Percentiles rank a stretch among this genome's conserved stretches.
phyloP scores from a whole-genome alignment of 2,329 filamentous ascomycete genomes.

The Neospermospora avenae region DNA sequence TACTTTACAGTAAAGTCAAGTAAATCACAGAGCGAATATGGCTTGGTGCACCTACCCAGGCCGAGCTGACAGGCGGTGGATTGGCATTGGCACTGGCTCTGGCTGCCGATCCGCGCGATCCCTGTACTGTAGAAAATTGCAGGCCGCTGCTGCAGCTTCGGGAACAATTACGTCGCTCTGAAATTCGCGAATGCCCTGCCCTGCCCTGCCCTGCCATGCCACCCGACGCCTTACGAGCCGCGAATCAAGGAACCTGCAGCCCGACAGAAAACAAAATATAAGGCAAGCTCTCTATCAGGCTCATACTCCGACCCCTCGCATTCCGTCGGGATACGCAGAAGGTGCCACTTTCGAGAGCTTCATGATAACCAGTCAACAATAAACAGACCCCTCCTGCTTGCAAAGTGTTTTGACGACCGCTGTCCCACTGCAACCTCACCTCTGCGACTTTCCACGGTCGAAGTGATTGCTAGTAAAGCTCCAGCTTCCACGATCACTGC shows the following conservation, averaged over 20 bases:
- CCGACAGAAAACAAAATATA: slow-evolving; percentile 4
- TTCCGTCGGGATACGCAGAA: slow-evolving; percentile 8
- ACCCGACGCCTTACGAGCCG: not conserved
- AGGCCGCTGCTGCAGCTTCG: not conserved
- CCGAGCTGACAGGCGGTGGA: too few species aligned
- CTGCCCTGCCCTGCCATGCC: not conserved
- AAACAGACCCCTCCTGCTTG: not conserved
- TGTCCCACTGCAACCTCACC: not conserved
- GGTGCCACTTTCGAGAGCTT: not conserved
- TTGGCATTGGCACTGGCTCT: too few species aligned
- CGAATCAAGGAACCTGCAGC: slow-evolving; percentile 5
- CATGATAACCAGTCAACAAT: not conserved
- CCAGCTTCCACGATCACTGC: not conserved
- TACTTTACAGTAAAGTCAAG: not conserved
- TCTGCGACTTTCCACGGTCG: not conserved
- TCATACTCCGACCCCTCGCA: not conserved
- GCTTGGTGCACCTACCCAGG: too few species aligned
- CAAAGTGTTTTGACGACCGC: not conserved
- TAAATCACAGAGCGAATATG: too few species aligned
- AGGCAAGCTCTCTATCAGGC: not conserved
- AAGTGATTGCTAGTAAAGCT: slow-evolving; percentile 23
- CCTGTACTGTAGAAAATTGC: slow-evolving; percentile 4
- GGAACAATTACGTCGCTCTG: slow-evolving; percentile 15
- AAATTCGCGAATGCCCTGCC: not conserved
- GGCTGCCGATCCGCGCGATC: too few species aligned